phyloP scores from a whole-genome alignment of 2,329 filamentous ascomycete species.

The Pseudohalonectria lignicola region DNA sequence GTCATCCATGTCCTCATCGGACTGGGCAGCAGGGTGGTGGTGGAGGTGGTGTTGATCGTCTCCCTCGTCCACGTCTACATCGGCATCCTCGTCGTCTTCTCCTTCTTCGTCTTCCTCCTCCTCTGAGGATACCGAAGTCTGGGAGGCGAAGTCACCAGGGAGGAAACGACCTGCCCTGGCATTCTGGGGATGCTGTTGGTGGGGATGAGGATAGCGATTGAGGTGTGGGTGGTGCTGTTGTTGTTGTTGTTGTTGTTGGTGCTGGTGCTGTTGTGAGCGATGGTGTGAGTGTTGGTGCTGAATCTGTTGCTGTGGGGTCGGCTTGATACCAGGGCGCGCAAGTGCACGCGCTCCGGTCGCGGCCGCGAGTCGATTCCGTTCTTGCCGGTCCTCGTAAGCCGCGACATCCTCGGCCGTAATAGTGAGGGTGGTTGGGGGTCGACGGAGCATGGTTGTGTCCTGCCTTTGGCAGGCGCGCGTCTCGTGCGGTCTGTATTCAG shows the following conservation, averaged over 20 bases:
- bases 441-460: conserved; percentile 25
- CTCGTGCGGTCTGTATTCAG: no score
- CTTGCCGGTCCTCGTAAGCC: conserved; percentile 51
- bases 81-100: conserved; percentile 5
- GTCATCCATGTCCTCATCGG: conserved; percentile 4
- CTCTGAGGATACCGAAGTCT: conserved; percentile 3
- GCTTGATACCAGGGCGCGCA: not conserved
- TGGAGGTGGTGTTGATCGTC: conserved; percentile 1
- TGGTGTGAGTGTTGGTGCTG: conserved; percentile 4
- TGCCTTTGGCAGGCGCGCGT: no score
- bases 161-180: conserved; percentile 7
- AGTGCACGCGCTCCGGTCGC: conserved; percentile 1
- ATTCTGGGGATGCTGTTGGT: conserved; percentile 6
- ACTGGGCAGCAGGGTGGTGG: conserved; percentile 1
- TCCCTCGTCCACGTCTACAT: conserved; percentile 5
- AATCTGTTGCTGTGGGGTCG: conserved; percentile 4
- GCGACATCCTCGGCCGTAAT: conserved; percentile 62
- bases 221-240: not conserved
- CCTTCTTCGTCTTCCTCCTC: conserved; percentile 3
- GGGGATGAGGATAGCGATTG: not conserved
- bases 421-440: conserved; percentile 54
- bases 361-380: not conserved
- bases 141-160: conserved; percentile 1
- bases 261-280: conserved; percentile 1
- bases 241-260: conserved; percentile 1